Base-by-base conservation (phyloP, 176 grass and related monocot species). In the Puya raimondii region DNA sequence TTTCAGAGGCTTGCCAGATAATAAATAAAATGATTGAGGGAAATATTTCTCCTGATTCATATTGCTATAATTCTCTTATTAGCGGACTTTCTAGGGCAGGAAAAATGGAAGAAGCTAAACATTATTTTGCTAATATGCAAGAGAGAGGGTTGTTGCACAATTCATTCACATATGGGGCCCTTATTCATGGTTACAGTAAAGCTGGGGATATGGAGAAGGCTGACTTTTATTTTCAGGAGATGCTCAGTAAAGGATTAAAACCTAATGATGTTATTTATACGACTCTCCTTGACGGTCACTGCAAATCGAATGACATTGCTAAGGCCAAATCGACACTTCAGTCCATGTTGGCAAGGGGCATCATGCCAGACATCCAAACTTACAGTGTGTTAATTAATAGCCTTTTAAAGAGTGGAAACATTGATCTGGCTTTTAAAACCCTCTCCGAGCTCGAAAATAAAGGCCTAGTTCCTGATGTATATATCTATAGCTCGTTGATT, bases 61-160 rank as follows among this genome's bases (percentile, higher is more conserved):
- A 79, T 70, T 89, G 86, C 73, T 89, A 90, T 73, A 90, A 95
- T 90, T 77, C 74, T 50, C 74, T 95, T 48, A 84, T 95, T 65
- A 68, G 72, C 67, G 91, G 91, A 50, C 51, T 95, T 76, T 89
- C 74, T 56, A 87, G 81, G 59, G 76, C 63, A 48, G 78, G 91
- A 75, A 78, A 84, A 50, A 84, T 95, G 79, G 73, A 87, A 63
- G 79, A 84, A 81, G 86, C 83, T 11, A 72, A 57, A n/a, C 73
- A 52, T 16, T 95, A 89, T 81, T 82, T 68, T 22, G 54, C 23
- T 17, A 70, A 87, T 79, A 89, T 95, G 79, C 78, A 61, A 63
- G 81, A 75, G 67, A 77, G 64, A 68, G 91, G 80, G 51, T 70
- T 95, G 51, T 70, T 11, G n/a, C 86, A 86, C 67, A 90, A 87